phyloP scores from a whole-genome alignment of 768 basidiomycete genomes.

The Lenzites betulinus region DNA sequence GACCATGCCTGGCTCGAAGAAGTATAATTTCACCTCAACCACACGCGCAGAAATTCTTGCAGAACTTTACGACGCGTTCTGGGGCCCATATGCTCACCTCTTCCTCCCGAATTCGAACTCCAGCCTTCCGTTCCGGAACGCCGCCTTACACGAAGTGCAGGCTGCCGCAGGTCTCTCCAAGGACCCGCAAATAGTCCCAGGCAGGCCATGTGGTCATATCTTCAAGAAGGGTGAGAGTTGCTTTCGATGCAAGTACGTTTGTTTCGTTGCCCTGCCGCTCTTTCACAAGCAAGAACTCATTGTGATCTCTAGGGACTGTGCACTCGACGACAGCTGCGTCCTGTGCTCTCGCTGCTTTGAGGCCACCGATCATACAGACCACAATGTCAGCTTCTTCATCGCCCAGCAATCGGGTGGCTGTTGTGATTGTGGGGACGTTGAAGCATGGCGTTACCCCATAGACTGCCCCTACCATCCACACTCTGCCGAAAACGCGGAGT shows the following conservation, averaged over 20 bases:
- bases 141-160: conserved; percentile 73
- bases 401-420: conserved; percentile 90
- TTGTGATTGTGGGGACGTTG: conserved; percentile 92
- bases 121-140: conserved; percentile 56
- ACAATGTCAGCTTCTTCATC: conserved; percentile 93
- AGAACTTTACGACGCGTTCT: conserved; percentile 80
- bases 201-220: conserved; percentile 78
- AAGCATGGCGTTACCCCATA: conserved; percentile 77
- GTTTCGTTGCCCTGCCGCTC: background rate
- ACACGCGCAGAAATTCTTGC: conserved; percentile 81
- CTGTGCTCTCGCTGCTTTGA: conserved; percentile 91
- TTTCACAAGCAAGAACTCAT: background rate
- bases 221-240: conserved; percentile 92
- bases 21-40: conserved; percentile 73
- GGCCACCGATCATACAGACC: conserved; percentile 79
- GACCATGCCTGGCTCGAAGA: conserved; percentile 77
- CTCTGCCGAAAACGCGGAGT: conserved; percentile 29
- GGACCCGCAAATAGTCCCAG: conserved; percentile 61
- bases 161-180: conserved; percentile 57
- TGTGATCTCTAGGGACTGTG: conserved; percentile 70
- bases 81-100: conserved; percentile 71
- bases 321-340: conserved; percentile 86
- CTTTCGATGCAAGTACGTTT: conserved; percentile 89
- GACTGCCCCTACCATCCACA: conserved; percentile 79
- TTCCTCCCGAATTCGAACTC: conserved; percentile 70